These are phyloP conservation scores for Microascus cirrosus DNA, from an alignment of 2,329 filamentous ascomycete species.

Conservation along the genomic window DNA sequence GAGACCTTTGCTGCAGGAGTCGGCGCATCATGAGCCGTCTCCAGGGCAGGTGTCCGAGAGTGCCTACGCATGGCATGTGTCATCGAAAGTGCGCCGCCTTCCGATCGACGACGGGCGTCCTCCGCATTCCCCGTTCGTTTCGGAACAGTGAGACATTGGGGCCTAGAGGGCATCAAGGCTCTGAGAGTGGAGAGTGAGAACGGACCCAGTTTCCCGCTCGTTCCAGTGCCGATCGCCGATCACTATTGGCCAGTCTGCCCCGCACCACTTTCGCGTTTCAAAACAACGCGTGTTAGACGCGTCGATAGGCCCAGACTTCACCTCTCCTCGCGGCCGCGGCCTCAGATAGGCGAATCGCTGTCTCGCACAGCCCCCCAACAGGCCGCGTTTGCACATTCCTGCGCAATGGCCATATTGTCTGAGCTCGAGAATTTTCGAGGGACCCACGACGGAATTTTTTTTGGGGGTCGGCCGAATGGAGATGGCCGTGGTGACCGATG, in stretches of 20 bases:
- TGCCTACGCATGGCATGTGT: background rate
- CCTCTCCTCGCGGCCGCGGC: background rate
- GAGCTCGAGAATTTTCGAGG: background rate
- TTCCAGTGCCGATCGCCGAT: background rate
- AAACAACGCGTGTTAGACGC: constrained; percentile 6
- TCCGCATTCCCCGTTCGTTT: too few species aligned
- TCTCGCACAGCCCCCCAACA: background rate
- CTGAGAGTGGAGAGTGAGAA: too few species aligned
- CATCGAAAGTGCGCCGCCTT: background rate
- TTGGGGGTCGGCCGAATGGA: background rate
- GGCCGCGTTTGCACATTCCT: background rate
- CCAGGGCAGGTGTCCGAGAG: background rate
- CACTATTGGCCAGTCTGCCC: background rate
- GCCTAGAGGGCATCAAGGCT: too few species aligned
- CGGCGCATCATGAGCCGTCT: background rate
- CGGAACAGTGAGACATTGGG: too few species aligned
- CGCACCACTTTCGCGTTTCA: constrained; percentile 5
- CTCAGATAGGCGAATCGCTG: background rate
- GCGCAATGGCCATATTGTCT: background rate
- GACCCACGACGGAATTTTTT: background rate
- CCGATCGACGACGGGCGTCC: background rate
- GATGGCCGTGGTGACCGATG: background rate
- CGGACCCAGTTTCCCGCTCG: background rate
- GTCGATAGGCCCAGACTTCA: constrained; percentile 5
- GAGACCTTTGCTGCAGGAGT: background rate